A percentile compares a stretch with the other conserved stretches of the same genome.
Evolutionary conservation across 163 green algal genomes (phyloP).

Genomic region (Chloroidium sp.): DNA sequence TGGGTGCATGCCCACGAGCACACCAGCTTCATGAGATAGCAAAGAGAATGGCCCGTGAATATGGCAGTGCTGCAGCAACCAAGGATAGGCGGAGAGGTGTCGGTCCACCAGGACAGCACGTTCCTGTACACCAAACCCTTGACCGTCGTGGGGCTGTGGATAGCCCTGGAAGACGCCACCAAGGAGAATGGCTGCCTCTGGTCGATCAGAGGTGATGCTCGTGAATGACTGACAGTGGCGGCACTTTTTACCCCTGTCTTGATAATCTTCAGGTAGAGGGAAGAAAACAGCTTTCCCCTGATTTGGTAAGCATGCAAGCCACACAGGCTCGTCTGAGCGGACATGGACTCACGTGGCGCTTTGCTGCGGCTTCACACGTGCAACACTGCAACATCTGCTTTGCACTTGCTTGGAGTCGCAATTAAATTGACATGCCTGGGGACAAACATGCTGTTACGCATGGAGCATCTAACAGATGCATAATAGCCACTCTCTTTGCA

Average conservation of each 20-base stretch:
- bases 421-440: not conserved
- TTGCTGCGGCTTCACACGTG: not conserved
- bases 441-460: not conserved
- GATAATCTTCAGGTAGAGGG: not conserved
- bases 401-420: not conserved
- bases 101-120: constrained; percentile 86
- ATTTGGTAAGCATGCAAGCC: too few relatives aligned
- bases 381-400: not conserved
- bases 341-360: not conserved
- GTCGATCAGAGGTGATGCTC: constrained; percentile 20
- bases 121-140: constrained; percentile 87
- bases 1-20: not conserved
- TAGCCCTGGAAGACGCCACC: constrained; percentile 87
- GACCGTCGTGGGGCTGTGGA: constrained; percentile 83
- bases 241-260: not conserved
- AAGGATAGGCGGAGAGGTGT: constrained; percentile 65
- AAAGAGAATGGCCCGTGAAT: not conserved
- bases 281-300: too few relatives aligned
- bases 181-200: constrained; percentile 69
- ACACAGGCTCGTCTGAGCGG: not conserved
- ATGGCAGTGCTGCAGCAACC: constrained; percentile 29
- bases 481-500: not conserved
- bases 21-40: not conserved
- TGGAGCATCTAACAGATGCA: not conserved
- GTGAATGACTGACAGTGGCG: not conserved